Evolutionary conservation across 805 yeast genomes (phyloP).

Genomic region (Candida insectalens): DNA sequence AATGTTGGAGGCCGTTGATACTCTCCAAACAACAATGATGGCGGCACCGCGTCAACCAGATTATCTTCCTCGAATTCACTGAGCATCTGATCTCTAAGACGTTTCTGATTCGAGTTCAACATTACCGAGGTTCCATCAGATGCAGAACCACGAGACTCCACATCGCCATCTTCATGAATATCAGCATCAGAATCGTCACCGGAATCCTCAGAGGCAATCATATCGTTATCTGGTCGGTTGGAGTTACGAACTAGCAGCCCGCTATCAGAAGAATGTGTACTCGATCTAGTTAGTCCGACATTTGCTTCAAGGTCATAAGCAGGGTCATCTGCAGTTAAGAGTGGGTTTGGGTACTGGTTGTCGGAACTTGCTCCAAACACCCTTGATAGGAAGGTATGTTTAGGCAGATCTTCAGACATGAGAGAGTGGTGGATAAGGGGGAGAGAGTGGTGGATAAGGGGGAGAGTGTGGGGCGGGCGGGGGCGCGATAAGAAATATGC

Average conservation of each 20-base stretch:
- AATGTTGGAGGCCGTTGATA: constrained; percentile 4
- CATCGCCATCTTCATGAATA: background rate
- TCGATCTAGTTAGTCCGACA: too few species aligned
- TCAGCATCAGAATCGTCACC: constrained; percentile 2
- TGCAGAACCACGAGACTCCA: background rate
- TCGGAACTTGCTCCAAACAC: constrained; percentile 45
- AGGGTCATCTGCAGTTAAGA: constrained; percentile 10
- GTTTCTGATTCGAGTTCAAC: constrained; percentile 10
- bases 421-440: too few species aligned
- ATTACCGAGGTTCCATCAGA: background rate
- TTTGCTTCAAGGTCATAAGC: constrained; percentile 19
- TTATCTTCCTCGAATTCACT: constrained; percentile 17
- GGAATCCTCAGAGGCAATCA: too few species aligned
- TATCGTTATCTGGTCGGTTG: too few species aligned
- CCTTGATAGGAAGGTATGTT: constrained; percentile 52
- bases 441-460: too few species aligned
- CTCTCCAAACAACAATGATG: constrained; percentile 17
- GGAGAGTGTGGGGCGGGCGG: too few species aligned
- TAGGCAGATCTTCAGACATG: constrained; percentile 17
- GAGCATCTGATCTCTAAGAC: constrained; percentile 12
- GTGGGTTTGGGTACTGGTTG: background rate
- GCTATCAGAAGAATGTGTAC: too few species aligned
- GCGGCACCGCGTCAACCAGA: constrained; percentile 18
- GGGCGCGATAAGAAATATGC: too few species aligned
- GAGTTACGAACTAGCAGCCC: too few species aligned